A percentile compares a stretch with the other conserved stretches of the same genome.
phyloP scores from a whole-genome alignment of 2,329 filamentous ascomycete genomes.

The Clarireedia hainanense region DNA sequence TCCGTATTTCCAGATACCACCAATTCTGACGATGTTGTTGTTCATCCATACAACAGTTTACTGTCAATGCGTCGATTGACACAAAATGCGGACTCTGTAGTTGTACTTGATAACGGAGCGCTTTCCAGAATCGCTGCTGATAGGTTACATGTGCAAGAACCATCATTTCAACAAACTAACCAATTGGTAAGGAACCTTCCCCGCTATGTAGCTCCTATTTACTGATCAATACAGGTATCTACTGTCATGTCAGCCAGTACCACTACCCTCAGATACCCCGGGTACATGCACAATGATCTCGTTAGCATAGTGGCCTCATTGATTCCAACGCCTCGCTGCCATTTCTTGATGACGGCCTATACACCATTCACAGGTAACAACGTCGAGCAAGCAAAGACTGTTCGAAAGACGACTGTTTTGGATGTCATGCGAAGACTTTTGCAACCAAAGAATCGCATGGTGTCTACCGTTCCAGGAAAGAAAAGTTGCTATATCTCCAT shows the following conservation, averaged over 20 bases:
- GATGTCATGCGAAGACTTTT: slow-evolving; percentile 94
- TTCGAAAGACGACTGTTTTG: slow-evolving; percentile 94
- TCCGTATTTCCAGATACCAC: slow-evolving; percentile 96
- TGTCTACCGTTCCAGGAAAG: slow-evolving; percentile 89
- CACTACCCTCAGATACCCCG: slow-evolving; percentile 90
- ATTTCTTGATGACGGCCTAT: slow-evolving; percentile 98
- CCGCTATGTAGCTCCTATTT: slow-evolving; percentile 10
- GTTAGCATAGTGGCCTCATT: slow-evolving; percentile 93
- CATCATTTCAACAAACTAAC: slow-evolving; percentile 95
- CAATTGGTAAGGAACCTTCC: slow-evolving; percentile 56
- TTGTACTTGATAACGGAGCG: slow-evolving; percentile 93
- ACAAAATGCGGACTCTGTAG: slow-evolving; percentile 94
- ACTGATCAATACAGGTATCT: slow-evolving; percentile 52
- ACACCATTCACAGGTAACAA: slow-evolving; percentile 96
- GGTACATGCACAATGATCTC: slow-evolving; percentile 99
- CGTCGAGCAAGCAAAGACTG: slow-evolving; percentile 93
- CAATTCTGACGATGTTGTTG: slow-evolving; percentile 81
- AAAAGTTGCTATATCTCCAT: slow-evolving; percentile 99
- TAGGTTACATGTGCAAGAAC: slow-evolving; percentile 86
- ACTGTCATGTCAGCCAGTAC: slow-evolving; percentile 99
- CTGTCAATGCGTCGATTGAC: slow-evolving; percentile 85
- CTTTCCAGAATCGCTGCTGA: slow-evolving; percentile 91
- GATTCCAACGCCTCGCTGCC: slow-evolving; percentile 91
- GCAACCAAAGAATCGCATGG: slow-evolving; percentile 99
- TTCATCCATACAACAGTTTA: slow-evolving; percentile 96